These are phyloP conservation scores for Nicotiana noctiflora DNA, from an alignment of 257 asterid species.

Conservation along the genomic window DNA sequence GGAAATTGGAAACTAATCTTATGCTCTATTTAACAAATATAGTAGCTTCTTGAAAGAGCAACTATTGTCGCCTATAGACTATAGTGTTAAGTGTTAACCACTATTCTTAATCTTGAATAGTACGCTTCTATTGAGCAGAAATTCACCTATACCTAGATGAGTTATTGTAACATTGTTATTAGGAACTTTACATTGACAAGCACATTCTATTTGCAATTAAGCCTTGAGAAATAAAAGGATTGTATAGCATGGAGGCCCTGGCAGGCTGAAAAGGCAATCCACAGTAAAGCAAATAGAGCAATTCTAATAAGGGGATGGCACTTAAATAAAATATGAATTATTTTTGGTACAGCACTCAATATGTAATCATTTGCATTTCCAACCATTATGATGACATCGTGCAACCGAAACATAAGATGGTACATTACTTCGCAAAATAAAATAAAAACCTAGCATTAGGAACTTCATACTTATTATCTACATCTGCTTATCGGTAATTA, in stretches of 20 bases:
- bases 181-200: too few species aligned
- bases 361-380: neutral
- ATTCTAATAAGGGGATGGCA: neutral
- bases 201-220: too few species aligned
- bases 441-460: neutral
- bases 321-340: neutral
- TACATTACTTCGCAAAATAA: neutral
- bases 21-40: neutral
- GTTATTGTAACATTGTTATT: too few species aligned
- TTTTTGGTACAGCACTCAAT: neutral
- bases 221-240: too few species aligned
- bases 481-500: slow-evolving; percentile 21
- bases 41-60: neutral
- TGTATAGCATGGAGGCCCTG: neutral
- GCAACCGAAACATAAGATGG: neutral
- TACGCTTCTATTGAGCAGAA: neutral
- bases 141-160: neutral
- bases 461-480: slow-evolving; percentile 10
- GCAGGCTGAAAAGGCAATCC: neutral
- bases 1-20: neutral
- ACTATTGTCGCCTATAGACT: neutral
- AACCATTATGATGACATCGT: neutral
- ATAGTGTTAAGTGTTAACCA: too few species aligned
- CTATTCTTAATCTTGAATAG: too few species aligned
- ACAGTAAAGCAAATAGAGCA: neutral